These are phyloP conservation scores for Colletotrichum lindemuthianum DNA, from an alignment of 2,329 filamentous ascomycete species.

Conservation along the genomic window DNA sequence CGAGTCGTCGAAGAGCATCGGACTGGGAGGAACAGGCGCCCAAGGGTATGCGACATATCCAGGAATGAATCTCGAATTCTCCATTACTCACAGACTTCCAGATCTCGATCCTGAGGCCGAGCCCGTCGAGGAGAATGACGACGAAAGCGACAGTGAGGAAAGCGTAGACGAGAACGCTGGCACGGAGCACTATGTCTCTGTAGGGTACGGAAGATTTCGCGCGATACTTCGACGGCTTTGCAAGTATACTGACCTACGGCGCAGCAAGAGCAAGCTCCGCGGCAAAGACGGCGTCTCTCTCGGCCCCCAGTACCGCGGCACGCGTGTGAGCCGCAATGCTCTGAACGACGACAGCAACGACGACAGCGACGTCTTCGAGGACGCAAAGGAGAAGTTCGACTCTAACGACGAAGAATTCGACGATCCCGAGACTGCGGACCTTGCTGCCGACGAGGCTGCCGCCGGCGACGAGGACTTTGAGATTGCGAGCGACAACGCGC, in stretches of 20 bases:
- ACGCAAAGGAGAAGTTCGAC: constrained; percentile 46
- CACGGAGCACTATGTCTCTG: constrained; percentile 86
- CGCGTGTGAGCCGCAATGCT: constrained; percentile 76
- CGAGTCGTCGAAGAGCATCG: constrained; percentile 24
- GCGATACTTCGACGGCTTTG: background rate
- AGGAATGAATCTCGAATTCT: background rate
- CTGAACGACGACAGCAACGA: constrained; percentile 52
- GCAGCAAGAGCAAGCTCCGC: constrained; percentile 83
- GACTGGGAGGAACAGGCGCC: constrained; percentile 35
- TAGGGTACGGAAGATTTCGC: constrained; percentile 63
- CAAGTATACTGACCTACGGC: constrained; percentile 7
- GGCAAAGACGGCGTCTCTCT: constrained; percentile 75
- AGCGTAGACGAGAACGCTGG: constrained; percentile 65
- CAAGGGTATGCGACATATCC: constrained; percentile 23
- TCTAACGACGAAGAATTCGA: constrained; percentile 60
- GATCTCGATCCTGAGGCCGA: constrained; percentile 37
- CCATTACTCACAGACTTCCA: constrained; percentile 12
- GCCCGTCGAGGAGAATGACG: constrained; percentile 40
- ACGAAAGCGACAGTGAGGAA: constrained; percentile 53
- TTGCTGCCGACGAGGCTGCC: constrained; percentile 59
- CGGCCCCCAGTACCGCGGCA: constrained; percentile 83
- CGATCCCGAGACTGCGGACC: constrained; percentile 65
- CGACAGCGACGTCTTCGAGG: constrained; percentile 60
- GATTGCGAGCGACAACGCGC: constrained; percentile 74
- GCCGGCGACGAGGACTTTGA: constrained; percentile 65